These are phyloP conservation scores for Scytalidium sp. DNA, from an alignment of 2,329 filamentous ascomycete genomes.

Conservation along the genomic window DNA sequence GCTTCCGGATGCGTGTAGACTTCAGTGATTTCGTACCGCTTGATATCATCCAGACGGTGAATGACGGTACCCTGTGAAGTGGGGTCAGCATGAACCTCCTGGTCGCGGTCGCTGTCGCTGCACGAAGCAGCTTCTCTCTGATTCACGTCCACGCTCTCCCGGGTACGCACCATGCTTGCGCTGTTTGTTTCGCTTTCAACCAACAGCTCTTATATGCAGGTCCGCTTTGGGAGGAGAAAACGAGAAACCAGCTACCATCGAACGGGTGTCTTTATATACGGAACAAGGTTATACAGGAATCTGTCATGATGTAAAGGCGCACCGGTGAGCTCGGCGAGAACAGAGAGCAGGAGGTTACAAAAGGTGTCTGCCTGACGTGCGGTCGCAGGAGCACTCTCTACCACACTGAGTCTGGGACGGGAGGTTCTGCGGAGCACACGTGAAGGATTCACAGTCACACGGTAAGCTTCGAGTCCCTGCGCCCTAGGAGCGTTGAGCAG, in stretches of 20 bases:
- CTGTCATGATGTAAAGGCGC: not conserved
- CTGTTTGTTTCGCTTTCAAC: constrained; percentile 1
- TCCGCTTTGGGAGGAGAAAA: not conserved
- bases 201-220: not conserved
- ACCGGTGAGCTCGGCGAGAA: not conserved
- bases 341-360: not conserved
- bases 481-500: not conserved
- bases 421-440: constrained; percentile 14
- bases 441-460: constrained; percentile 21
- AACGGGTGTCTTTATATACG: constrained; percentile 1
- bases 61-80: constrained; percentile 43
- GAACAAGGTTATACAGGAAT: not conserved
- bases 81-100: constrained; percentile 3
- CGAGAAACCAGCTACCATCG: not conserved
- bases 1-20: constrained; percentile 59
- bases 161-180: constrained; percentile 18
- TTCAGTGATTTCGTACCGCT: constrained; percentile 55
- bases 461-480: constrained; percentile 4
- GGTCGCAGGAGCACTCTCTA: not conserved
- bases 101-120: not conserved
- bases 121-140: constrained; percentile 1
- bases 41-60: constrained; percentile 38
- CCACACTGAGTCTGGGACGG: not conserved
- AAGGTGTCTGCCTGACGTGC: constrained; percentile 9
- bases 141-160: not conserved